Conservation (phyloP, 208 protist genomes). For the Naegleria lovaniensis region DNA sequence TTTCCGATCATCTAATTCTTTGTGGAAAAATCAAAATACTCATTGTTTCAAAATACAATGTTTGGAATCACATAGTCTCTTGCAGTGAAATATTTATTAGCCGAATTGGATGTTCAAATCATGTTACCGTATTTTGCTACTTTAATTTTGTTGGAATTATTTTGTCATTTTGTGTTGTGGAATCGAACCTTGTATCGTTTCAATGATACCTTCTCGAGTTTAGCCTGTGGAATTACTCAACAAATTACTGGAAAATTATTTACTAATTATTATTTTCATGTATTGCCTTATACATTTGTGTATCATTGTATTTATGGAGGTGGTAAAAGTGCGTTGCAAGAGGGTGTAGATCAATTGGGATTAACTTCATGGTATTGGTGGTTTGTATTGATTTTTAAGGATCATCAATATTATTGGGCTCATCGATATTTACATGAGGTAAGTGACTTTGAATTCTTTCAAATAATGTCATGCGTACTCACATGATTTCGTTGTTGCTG, state of each 20-base stretch:
- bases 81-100: neutral
- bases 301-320: neutral
- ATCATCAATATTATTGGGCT: slow-evolving; percentile 21
- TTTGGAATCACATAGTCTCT: neutral
- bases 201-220: neutral
- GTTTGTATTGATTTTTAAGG: neutral
- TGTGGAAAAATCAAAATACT: too few species aligned
- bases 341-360: neutral
- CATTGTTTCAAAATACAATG: too few species aligned
- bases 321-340: neutral
- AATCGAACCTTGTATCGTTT: neutral
- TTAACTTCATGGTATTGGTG: neutral
- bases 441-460: too few species aligned
- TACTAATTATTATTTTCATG: neutral
- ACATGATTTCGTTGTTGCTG: too few species aligned
- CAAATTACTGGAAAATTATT: neutral
- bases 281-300: neutral
- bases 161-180: neutral
- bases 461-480: too few species aligned
- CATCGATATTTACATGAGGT: neutral
- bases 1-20: too few species aligned
- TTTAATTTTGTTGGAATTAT: neutral
- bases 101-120: neutral
- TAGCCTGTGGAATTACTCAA: neutral
- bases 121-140: neutral